Percentiles rank a stretch among this genome's conserved stretches.
These are phyloP conservation scores for Paraphaeosphaeria minitans DNA, from an alignment of 2,329 filamentous ascomycete genomes.

Conservation along the genomic window DNA sequence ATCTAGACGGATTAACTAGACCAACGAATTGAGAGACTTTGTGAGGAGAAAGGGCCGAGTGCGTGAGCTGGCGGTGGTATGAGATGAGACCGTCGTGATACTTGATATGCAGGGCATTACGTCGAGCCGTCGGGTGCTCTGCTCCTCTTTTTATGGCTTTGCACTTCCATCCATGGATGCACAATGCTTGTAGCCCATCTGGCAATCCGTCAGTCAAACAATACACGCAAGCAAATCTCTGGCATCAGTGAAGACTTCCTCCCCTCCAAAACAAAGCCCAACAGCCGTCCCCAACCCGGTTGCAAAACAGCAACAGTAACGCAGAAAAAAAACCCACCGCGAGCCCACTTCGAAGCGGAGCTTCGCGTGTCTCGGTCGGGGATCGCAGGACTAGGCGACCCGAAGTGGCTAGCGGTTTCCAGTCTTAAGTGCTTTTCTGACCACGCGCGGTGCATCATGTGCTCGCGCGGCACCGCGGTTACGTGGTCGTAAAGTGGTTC, in stretches of 20 bases:
- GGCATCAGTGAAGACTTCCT: background rate
- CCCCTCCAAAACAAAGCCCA: background rate
- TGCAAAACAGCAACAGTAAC: background rate
- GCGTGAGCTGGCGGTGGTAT: background rate
- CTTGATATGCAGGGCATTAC: constrained; percentile 6
- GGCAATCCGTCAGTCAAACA: background rate
- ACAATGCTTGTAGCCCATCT: background rate
- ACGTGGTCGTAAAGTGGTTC: background rate
- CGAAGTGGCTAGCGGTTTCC: background rate
- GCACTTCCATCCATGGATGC: background rate
- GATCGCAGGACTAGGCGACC: background rate
- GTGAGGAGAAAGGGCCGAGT: background rate
- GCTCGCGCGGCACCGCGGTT: constrained; percentile 8
- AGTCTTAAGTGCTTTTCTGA: constrained; percentile 1
- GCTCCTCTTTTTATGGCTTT: background rate
- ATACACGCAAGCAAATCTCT: background rate
- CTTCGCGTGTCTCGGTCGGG: constrained; percentile 1
- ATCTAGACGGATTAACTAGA: constrained; percentile 7
- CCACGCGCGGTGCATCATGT: constrained; percentile 4
- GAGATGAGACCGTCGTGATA: constrained; percentile 11
- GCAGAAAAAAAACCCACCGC: background rate
- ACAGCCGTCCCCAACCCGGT: background rate
- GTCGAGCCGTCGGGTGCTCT: background rate
- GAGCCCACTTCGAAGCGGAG: background rate
- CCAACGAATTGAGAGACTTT: constrained; percentile 4